A percentile compares a stretch with the other conserved stretches of the same genome.
These are phyloP conservation scores for Saturnispora hagleri DNA, from an alignment of 805 yeast genomes.

Conservation along the genomic window DNA sequence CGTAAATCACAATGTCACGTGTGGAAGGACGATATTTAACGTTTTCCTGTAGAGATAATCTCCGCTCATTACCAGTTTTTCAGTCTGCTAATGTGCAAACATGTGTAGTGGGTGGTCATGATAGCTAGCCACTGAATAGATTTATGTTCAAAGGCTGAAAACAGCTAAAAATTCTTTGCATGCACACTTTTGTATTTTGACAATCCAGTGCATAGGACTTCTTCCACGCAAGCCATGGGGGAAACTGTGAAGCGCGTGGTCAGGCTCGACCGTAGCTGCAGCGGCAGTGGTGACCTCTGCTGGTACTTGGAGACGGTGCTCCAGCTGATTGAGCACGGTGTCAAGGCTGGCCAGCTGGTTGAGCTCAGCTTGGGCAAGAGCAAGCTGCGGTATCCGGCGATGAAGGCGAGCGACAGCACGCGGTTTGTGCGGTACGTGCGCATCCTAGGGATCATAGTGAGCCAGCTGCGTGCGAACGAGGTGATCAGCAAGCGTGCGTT, in stretches of 20 bases:
- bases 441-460: conserved; percentile 15
- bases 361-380: conserved; percentile 11
- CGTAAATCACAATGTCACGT: too few species aligned
- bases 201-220: background rate
- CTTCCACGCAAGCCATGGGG: background rate
- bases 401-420: conserved; percentile 11
- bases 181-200: background rate
- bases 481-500: conserved; percentile 45
- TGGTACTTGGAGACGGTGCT: conserved; percentile 7
- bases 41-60: too few species aligned
- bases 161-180: too few species aligned
- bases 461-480: conserved; percentile 7
- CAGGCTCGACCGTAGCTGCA: background rate
- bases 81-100: too few species aligned
- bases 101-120: too few species aligned
- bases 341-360: conserved; percentile 20
- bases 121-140: too few species aligned
- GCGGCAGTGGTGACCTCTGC: background rate
- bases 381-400: conserved; percentile 15
- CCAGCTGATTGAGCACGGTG: conserved; percentile 21
- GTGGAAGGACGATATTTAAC: too few species aligned
- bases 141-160: too few species aligned
- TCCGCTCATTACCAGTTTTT: too few species aligned
- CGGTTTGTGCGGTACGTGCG: conserved; percentile 20
- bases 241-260: background rate